phyloP scores from a whole-genome alignment of 73 alveolate species.

The Paramecium bursaria region DNA sequence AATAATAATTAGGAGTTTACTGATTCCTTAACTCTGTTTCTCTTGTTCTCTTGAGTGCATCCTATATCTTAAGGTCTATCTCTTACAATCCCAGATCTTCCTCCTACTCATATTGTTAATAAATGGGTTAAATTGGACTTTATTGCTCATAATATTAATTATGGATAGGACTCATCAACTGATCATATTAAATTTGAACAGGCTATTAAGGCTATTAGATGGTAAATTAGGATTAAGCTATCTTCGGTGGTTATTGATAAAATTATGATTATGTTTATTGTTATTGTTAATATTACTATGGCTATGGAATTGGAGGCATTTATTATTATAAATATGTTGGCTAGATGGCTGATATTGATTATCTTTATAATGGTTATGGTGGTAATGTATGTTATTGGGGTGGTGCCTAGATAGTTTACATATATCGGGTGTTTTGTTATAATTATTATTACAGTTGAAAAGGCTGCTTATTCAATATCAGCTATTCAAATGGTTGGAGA shows the following conservation, averaged over 20 bases:
- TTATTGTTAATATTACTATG: background rate
- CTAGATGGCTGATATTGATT: background rate
- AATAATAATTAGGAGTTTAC: conserved; percentile 51
- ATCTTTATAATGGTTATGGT: background rate
- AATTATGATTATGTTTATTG: background rate
- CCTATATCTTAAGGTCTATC: conserved; percentile 13
- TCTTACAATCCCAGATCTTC: conserved; percentile 30
- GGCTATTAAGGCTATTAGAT: conserved; percentile 15
- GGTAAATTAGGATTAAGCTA: conserved; percentile 5
- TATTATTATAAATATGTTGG: conserved; percentile 15
- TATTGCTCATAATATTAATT: conserved; percentile 1
- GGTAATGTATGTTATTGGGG: background rate
- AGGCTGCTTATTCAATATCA: background rate
- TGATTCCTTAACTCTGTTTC: conserved; percentile 46
- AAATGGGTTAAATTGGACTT: conserved; percentile 24
- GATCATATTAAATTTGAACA: background rate
- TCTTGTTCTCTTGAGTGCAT: conserved; percentile 33
- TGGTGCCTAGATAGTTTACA: background rate
- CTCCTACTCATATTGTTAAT: conserved; percentile 43
- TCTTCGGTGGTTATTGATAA: background rate
- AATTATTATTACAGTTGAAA: conserved; percentile 1
- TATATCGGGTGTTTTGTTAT: background rate
- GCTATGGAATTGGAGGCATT: conserved; percentile 1
- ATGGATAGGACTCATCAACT: conserved; percentile 43
- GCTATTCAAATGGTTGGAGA: conserved; percentile 17